Percentiles rank a stretch among this genome's conserved stretches.
phyloP scores from a whole-genome alignment of 208 protist genomes.

The Acanthamoeba lenticulata region DNA sequence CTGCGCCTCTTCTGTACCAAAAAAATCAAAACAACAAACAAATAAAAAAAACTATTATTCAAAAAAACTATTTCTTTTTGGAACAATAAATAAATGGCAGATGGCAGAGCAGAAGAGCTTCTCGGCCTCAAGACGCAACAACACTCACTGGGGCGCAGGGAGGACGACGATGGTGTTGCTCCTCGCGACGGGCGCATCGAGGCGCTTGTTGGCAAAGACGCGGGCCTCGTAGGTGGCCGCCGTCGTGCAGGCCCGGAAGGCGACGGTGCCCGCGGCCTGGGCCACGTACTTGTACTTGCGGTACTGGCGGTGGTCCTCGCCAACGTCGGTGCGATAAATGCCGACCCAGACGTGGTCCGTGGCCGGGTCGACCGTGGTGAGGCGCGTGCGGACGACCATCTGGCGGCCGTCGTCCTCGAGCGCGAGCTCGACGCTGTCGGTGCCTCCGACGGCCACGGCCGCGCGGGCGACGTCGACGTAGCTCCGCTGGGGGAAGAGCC shows the following conservation, averaged over 20 bases:
- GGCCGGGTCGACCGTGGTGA: slow-evolving; percentile 41
- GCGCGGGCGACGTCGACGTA: slow-evolving; percentile 28
- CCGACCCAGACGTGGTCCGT: slow-evolving; percentile 57
- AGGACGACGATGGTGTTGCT: slow-evolving; percentile 34
- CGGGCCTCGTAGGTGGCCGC: slow-evolving; percentile 10
- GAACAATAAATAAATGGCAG: too few relatives aligned
- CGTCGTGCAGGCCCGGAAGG: slow-evolving; percentile 49
- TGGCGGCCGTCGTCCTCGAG: background rate
- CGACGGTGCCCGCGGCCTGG: background rate
- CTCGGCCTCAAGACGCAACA: too few relatives aligned
- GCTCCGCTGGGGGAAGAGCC: slow-evolving; percentile 42
- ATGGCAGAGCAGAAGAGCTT: too few relatives aligned
- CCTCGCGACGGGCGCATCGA: background rate
- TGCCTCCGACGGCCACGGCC: background rate
- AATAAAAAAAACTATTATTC: too few relatives aligned
- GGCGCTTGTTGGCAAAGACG: slow-evolving; percentile 49
- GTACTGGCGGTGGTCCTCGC: slow-evolving; percentile 49
- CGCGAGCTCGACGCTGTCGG: background rate
- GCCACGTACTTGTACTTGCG: slow-evolving; percentile 59
- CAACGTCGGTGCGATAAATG: slow-evolving; percentile 41
- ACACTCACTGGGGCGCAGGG: background rate
- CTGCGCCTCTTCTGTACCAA: background rate
- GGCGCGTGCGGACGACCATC: slow-evolving; percentile 5
- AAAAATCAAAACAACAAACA: too few relatives aligned
- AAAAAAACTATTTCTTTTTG: too few relatives aligned